Percentiles rank a stretch among this genome's conserved stretches.
phyloP scores from a whole-genome alignment of 2,329 filamentous ascomycete genomes.

The Claviceps monticola region DNA sequence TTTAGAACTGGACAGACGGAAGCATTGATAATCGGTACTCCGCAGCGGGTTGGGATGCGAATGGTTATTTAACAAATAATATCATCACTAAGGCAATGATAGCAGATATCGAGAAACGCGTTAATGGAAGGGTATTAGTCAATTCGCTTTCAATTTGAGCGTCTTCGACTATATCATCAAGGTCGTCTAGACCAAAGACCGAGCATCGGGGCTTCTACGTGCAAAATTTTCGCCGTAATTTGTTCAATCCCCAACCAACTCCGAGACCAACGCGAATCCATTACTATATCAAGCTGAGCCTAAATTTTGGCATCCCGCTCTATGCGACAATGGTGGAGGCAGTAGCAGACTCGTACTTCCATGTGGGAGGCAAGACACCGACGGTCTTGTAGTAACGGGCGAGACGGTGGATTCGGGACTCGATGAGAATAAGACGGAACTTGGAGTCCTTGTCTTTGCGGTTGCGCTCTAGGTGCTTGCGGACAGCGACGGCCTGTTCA shows the following conservation, averaged over 20 bases:
- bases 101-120: neutral
- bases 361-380: conserved; percentile 73
- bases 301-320: conserved; percentile 18
- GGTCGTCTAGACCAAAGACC: conserved; percentile 21
- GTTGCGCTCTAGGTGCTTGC: conserved; percentile 99
- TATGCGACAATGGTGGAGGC: conserved; percentile 90
- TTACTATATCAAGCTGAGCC: conserved; percentile 7
- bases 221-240: conserved; percentile 25
- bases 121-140: neutral
- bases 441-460: conserved; percentile 99
- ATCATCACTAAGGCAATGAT: neutral
- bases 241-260: conserved; percentile 30
- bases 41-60: conserved; percentile 3
- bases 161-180: conserved; percentile 15
- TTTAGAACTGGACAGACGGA: neutral
- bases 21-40: too few relatives aligned
- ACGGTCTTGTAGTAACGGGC: conserved; percentile 99
- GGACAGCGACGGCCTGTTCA: conserved; percentile 79
- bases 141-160: conserved; percentile 21
- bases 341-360: conserved; percentile 97
- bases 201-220: conserved; percentile 31
- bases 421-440: conserved; percentile 99
- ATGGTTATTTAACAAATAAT: neutral
- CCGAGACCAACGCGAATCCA: conserved; percentile 26
- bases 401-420: conserved; percentile 99